phyloP scores from a whole-genome alignment of 129 eudicot genomes.

The Mikania micrantha region DNA sequence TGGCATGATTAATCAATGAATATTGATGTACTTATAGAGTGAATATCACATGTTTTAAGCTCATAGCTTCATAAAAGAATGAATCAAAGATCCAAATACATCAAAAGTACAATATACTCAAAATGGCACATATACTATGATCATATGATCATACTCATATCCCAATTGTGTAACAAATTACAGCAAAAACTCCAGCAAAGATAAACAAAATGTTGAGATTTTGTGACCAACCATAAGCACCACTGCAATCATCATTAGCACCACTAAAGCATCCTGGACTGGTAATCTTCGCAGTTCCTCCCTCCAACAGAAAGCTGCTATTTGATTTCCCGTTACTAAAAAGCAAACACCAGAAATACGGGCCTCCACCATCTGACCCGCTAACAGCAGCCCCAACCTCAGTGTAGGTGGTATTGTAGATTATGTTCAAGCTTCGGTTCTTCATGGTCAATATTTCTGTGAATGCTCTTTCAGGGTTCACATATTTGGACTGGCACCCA shows the following conservation, averaged over 20 bases:
- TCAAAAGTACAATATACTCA: too few relatives aligned
- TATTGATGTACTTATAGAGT: too few relatives aligned
- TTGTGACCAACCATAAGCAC: slow-evolving; percentile 30
- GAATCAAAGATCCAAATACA: too few relatives aligned
- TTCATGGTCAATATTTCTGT: slow-evolving; percentile 45
- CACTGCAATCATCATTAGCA: slow-evolving; percentile 67
- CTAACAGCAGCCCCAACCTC: slow-evolving; percentile 84
- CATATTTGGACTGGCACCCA: slow-evolving; percentile 67
- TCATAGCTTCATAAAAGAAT: too few relatives aligned
- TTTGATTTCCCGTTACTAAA: slow-evolving; percentile 71
- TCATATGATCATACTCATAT: slow-evolving; percentile 23
- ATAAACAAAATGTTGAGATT: slow-evolving; percentile 14
- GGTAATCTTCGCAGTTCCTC: slow-evolving; percentile 51
- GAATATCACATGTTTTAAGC: too few relatives aligned
- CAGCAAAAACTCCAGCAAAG: slow-evolving; percentile 33
- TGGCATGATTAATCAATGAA: neutral
- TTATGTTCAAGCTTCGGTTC: slow-evolving; percentile 44
- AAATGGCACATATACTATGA: too few relatives aligned
- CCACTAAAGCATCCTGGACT: slow-evolving; percentile 96
- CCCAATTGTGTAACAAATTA: slow-evolving; percentile 19
- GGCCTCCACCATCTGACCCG: slow-evolving; percentile 75
- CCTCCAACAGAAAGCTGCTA: slow-evolving; percentile 57
- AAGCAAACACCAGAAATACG: slow-evolving; percentile 87
- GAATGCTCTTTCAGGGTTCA: slow-evolving; percentile 56
- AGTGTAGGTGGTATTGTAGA: slow-evolving; percentile 59